phyloP scores from a whole-genome alignment of 805 yeast species.

The Sugiyamaella mastotermitis region DNA sequence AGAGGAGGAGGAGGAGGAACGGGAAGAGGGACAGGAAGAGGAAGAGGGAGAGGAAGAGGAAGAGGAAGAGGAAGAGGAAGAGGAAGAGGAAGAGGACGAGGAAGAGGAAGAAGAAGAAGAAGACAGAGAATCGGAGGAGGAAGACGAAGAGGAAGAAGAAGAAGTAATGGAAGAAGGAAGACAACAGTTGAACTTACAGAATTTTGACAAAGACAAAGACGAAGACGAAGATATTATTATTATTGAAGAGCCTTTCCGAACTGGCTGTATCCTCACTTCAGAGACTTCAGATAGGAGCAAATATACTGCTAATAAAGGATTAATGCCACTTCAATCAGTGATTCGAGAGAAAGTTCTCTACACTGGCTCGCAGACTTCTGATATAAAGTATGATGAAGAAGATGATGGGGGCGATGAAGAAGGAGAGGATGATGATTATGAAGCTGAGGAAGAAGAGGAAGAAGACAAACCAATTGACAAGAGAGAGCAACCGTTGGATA shows the following conservation, averaged over 20 bases:
- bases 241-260: too few relatives aligned
- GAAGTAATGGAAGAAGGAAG: slow-evolving; percentile 1
- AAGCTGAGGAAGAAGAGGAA: slow-evolving; percentile 1
- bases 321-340: not conserved
- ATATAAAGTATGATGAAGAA: not conserved
- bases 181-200: not conserved
- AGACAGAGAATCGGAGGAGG: not conserved
- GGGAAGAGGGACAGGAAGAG: not conserved
- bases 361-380: not conserved
- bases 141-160: not conserved
- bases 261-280: too few relatives aligned
- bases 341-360: not conserved
- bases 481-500: not conserved
- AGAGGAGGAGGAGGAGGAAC: slow-evolving; percentile 7
- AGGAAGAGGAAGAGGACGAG: slow-evolving; percentile 12
- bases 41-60: slow-evolving; percentile 9
- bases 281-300: too few relatives aligned
- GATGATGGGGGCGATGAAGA: not conserved
- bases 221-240: not conserved
- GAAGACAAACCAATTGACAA: not conserved
- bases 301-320: too few relatives aligned
- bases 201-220: not conserved
- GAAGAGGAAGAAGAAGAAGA: slow-evolving; percentile 1
- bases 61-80: slow-evolving; percentile 20
- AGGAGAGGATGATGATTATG: slow-evolving; percentile 3